Percentiles rank a stretch among this genome's conserved stretches.
These are phyloP conservation scores for Syzygium jambos DNA, from an alignment of 345 rosid species.

Conservation along the genomic window DNA sequence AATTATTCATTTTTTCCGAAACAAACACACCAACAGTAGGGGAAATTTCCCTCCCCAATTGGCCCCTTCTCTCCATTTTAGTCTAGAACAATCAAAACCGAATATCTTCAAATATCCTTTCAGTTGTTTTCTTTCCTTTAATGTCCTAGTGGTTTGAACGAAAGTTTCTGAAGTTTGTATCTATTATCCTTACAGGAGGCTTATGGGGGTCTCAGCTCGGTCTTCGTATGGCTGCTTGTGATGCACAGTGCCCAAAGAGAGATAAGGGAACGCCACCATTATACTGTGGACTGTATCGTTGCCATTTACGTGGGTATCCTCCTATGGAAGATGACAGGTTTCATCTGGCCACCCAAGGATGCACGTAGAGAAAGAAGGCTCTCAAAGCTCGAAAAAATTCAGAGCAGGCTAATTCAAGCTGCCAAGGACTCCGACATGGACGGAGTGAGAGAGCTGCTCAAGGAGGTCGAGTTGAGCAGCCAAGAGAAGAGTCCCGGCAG, in stretches of 20 bases:
- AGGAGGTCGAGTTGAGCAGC: constrained; percentile 45
- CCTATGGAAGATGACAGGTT: constrained; percentile 91
- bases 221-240: constrained; percentile 71
- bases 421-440: constrained; percentile 91
- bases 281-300: constrained; percentile 74
- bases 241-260: constrained; percentile 86
- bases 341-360: constrained; percentile 54
- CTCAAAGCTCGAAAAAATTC: constrained; percentile 52
- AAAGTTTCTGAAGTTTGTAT: neutral
- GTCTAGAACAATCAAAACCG: neutral
- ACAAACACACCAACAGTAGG: neutral
- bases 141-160: neutral
- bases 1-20: too few species aligned
- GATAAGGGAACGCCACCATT: constrained; percentile 83
- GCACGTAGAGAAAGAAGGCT: constrained; percentile 22
- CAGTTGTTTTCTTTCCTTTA: neutral
- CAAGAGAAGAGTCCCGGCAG: constrained; percentile 11
- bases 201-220: constrained; percentile 82
- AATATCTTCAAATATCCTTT: neutral
- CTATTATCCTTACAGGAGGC: constrained; percentile 56
- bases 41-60: neutral
- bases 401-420: constrained; percentile 60
- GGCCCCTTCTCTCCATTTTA: neutral
- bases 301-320: constrained; percentile 88
- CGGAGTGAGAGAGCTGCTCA: constrained; percentile 67